phyloP scores from a whole-genome alignment of 1,284 basidiomycete species.

The Papiliotrema flavescens region DNA sequence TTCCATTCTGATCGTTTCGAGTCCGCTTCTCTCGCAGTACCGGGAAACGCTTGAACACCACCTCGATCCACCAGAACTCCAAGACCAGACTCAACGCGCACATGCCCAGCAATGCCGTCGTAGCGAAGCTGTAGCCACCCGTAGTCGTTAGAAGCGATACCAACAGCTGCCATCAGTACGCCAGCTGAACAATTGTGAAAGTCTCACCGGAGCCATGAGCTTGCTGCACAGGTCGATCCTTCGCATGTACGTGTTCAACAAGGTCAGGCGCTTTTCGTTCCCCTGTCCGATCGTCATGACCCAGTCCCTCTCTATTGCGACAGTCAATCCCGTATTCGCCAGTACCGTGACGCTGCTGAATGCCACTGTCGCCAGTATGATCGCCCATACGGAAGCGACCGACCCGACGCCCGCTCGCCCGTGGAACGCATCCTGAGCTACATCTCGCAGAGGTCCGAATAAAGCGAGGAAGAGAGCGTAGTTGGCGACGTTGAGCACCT shows the following conservation, averaged over 20 bases:
- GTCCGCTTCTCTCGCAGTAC: constrained; percentile 17
- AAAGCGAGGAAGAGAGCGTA: constrained; percentile 47
- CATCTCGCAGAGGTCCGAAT: constrained; percentile 31
- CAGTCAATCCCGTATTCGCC: constrained; percentile 49
- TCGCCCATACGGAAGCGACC: constrained; percentile 16
- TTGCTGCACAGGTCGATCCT: constrained; percentile 53
- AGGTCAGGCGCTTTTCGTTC: constrained; percentile 30
- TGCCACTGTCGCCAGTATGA: constrained; percentile 44
- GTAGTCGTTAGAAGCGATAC: constrained; percentile 50
- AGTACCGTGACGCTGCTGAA: constrained; percentile 42
- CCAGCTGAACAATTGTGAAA: neutral
- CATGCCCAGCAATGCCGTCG: constrained; percentile 31
- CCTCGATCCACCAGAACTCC: constrained; percentile 46
- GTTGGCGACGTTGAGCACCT: constrained; percentile 40
- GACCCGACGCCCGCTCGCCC: constrained; percentile 1
- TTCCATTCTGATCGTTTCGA: neutral
- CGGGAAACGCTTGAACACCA: constrained; percentile 44
- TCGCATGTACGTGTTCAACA: constrained; percentile 48
- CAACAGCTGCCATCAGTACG: constrained; percentile 37
- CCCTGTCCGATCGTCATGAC: constrained; percentile 47
- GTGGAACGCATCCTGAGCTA: constrained; percentile 26
- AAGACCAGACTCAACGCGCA: constrained; percentile 26
- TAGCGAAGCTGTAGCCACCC: constrained; percentile 34
- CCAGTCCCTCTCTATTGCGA: constrained; percentile 54
- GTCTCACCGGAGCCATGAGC: constrained; percentile 46